Base-by-base conservation (phyloP, 2,329 filamentous ascomycete genomes). In the Aspergillus carbonarius region DNA sequence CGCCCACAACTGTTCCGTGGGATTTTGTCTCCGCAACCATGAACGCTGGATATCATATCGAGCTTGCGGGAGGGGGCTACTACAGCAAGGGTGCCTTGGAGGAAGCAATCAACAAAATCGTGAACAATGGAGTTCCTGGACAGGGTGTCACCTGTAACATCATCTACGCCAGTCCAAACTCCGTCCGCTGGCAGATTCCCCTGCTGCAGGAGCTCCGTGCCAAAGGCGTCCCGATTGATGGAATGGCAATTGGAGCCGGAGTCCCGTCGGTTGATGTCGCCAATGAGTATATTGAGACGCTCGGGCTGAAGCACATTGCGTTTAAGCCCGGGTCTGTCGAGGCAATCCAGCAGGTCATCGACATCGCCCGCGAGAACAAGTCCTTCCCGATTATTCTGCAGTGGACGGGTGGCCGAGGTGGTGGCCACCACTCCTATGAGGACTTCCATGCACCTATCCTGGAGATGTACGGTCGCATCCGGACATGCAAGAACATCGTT, bases 11-110 rank as follows among this genome's bases (percentile, higher is more conserved):
- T 12, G 49, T 35, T 6, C 46, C 55, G 5, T 44, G 48, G n/a
- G 49, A 58, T 9, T 44, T 58, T 9, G 48, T 53, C n/a, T 30
- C 55, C 5, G 55, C 55, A 15, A 39, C 50, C 9, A 58, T 58
- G 49, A 39, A 54, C 8, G 55, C 55, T 7, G 55, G 55, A 1
- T 58, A 58, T 15, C 55, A 58, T 18, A 49, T 48, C 32, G 55
- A 58, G 25, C 46, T 58, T 8, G 55, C 55, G 12, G 39, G 48
- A 12, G 55, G 55, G 13, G 55, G 55, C 1, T 58, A 53, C 25
- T 51, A 58, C 32, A 39, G 27, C 9, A 44, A 17, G 18, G 42
- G 13, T 7, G 20, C 15, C 0, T 20, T 58, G 49, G 40, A 58
- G 17, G 39, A 40, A 32, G 55, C 49, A 1, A 44, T 58, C 30